Evolutionary conservation across 2,329 filamentous ascomycete genomes (phyloP), one percentile per base, ranked within the genome.

Genomic region (Escovopsis sp.): DNA sequence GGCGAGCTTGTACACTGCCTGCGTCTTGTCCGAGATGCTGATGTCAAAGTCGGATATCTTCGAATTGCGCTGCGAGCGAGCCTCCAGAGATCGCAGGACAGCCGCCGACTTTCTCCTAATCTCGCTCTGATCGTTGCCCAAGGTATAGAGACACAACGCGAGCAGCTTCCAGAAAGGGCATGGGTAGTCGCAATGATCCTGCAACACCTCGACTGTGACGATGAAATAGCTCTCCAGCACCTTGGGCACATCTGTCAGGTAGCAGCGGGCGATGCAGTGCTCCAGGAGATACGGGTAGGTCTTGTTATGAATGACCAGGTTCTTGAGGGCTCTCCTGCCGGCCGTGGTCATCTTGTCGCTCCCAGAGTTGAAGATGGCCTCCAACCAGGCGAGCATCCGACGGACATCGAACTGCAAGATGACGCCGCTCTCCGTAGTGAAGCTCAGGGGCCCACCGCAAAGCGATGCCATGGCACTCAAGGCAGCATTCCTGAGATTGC

Each of bases 11-110:
- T 96, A 98, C 3, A 98, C 89, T 0, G 89, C 88, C 50, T 94
- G 94, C 0, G 93, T 98, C 63, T 95, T 96, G 63, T 98, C 93
- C 0, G 89, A 93, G 45, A 98, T 91, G 58, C 88, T 95, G 53
- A 98, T 96, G 55, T 98, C 91, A 45, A 95, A 93, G 58, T 98
- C 91, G 57, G 94, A 86, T 6, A 98, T 78, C 56, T 93, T 93
- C 1, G 89, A 94, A 49, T 78, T 91, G 50, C 84, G 68, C 3
- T 64, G 63, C 49, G 91, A 84, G 23, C 85, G 77, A 50, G 87
- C 79, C 60, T 96, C 91, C 2, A 96, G 67, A 0, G 78, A 79
- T 35, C 87, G 76, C 11, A 98, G 69, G 30, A 96, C 69, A 39
- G 80, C 77, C 1, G 84, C 84, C 1, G 91, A 91, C 59, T 93